These are phyloP conservation scores for Pseudogymnoascus sp. DNA, from an alignment of 2,329 filamentous ascomycete genomes.

Conservation along the genomic window DNA sequence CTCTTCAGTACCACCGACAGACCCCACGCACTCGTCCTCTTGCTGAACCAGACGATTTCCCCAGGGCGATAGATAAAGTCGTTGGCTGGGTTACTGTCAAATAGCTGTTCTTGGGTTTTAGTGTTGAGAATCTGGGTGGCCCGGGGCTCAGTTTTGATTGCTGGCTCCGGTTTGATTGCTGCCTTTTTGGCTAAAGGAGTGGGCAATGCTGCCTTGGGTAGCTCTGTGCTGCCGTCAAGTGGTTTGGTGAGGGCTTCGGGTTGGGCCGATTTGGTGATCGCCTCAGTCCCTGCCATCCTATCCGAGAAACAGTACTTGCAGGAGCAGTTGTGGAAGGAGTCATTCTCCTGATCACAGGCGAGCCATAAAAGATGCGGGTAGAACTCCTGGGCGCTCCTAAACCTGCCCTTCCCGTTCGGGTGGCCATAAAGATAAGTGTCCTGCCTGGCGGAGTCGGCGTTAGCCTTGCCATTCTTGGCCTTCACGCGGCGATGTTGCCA, in stretches of 20 bases:
- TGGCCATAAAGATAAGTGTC: constrained; percentile 55
- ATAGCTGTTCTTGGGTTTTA: constrained; percentile 38
- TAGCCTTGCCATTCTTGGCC: constrained; percentile 6
- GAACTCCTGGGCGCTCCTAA: constrained; percentile 50
- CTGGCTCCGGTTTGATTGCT: constrained; percentile 9
- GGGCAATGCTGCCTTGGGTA: background rate
- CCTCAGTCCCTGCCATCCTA: constrained; percentile 31
- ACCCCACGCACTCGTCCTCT: constrained; percentile 41
- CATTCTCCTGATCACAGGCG: constrained; percentile 41
- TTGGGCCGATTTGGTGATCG: constrained; percentile 13
- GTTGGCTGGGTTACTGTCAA: constrained; percentile 37
- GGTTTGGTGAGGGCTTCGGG: background rate
- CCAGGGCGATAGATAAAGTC: constrained; percentile 45
- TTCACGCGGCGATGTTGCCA: constrained; percentile 43
- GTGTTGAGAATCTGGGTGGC: constrained; percentile 20
- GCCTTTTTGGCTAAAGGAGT: background rate
- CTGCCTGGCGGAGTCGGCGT: constrained; percentile 40
- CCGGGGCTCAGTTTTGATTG: constrained; percentile 9
- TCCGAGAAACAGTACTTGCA: constrained; percentile 51
- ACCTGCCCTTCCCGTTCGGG: constrained; percentile 48
- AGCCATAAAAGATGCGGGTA: constrained; percentile 53
- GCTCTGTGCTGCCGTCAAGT: background rate
- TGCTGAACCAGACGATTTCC: constrained; percentile 49
- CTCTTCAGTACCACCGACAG: constrained; percentile 42
- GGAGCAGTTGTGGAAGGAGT: constrained; percentile 43